Conservation (phyloP, 371 early-diverging fungal species). For the Amoeboaphelidium protococcarum region DNA sequence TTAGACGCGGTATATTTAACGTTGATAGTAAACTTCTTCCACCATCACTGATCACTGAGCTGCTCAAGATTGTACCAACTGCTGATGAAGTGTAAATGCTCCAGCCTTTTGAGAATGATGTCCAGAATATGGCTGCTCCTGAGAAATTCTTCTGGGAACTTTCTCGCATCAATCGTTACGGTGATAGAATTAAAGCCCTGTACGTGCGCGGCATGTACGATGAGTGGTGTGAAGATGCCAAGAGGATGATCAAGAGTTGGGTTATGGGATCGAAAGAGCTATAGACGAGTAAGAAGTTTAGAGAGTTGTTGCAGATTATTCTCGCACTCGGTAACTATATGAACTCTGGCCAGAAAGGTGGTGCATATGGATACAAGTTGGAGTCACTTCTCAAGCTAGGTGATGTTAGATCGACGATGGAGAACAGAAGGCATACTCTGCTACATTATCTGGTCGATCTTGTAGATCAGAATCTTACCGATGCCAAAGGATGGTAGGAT, state of each 20-base stretch:
- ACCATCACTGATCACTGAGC: constrained; percentile 11
- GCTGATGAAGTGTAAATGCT: constrained; percentile 16
- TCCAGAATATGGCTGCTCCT: constrained; percentile 13
- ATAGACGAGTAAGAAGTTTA: constrained; percentile 13
- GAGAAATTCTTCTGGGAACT: constrained; percentile 17
- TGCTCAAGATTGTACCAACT: constrained; percentile 18
- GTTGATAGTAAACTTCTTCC: constrained; percentile 11
- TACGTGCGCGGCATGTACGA: constrained; percentile 10
- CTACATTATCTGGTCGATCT: constrained; percentile 1
- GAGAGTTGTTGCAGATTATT: constrained; percentile 16
- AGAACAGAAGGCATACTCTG: neutral
- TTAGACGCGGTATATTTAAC: constrained; percentile 11
- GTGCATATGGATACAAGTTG: constrained; percentile 26
- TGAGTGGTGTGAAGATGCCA: constrained; percentile 16
- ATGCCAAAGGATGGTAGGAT: neutral
- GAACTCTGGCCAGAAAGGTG: constrained; percentile 21
- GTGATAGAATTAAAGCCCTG: constrained; percentile 15
- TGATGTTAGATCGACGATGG: constrained; percentile 5
- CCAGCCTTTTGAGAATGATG: constrained; percentile 11
- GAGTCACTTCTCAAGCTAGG: constrained; percentile 21
- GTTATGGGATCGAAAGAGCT: constrained; percentile 13
- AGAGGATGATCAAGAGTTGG: constrained; percentile 10
- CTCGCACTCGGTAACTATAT: constrained; percentile 24
- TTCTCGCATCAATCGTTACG: constrained; percentile 11
- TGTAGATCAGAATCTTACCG: neutral